Base-by-base conservation (phyloP, 345 rosid genomes). In the Draba incana region DNA sequence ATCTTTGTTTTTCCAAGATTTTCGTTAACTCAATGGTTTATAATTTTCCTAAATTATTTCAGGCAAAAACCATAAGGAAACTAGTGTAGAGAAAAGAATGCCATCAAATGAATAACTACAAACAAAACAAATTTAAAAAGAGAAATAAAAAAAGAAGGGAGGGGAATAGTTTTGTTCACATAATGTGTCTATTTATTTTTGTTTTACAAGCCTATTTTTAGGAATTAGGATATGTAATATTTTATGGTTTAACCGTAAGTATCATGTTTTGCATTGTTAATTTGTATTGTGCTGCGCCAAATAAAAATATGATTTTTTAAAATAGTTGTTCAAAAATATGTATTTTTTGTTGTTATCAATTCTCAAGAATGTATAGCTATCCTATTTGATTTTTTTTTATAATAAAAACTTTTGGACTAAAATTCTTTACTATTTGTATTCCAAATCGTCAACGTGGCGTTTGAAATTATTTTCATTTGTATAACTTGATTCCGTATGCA, bases 1-100 rank as follows among this genome's bases (percentile, higher is more conserved):
- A 55, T 33, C 1, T 33, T 55, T 35, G 27, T 55, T 31, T 55
- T 31, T 30, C 63, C 48, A 58, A 58, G 63, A 58, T 58, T 68
- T 46, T 45, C 15, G 27, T 45, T 45, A 57, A 57, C 16, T 47
- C 64, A 68, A 57, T 57, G 72, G 72, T 68, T 37, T n/a, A 35
- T 6, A 57, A 35, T 54, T 6, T 54, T 10, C 9, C 10, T 23
- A 2, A 33, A 16, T 57, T 24, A 56, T 8, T 57, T 68, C 6
- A 33, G 28, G 28, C 37, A 57, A 0, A 27, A 12, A 11, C 11
- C 1, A 12, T 28, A 27, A 48, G 15, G 55, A 67, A 68, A 57
- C 49, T 46, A 57, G 47, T 44, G 24, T 24, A 56, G 28, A 46
- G 12, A 14, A 46, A 28, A 66, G 42, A 54, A 12, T 30, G 44